Conservation (phyloP, 2,329 filamentous ascomycete species). For the Sporothrix dimorphospora region DNA sequence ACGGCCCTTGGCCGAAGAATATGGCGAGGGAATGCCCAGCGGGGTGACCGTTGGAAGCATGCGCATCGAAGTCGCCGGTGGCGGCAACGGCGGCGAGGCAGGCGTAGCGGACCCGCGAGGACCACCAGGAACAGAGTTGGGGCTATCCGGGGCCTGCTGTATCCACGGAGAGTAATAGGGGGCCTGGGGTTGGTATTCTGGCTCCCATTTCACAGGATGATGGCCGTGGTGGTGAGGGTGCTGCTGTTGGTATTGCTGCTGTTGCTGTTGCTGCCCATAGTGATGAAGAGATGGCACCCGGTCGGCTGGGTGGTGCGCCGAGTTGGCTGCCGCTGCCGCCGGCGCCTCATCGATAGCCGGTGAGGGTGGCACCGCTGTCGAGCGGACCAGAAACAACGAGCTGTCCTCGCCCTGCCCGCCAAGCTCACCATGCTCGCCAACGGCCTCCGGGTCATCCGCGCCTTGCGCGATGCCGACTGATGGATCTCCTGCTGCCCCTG, state of each 20-base stretch:
- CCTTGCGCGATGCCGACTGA: background rate
- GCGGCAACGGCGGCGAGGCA: background rate
- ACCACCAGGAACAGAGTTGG: background rate
- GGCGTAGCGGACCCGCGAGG: background rate
- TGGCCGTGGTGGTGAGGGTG: background rate
- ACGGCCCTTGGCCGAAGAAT: background rate
- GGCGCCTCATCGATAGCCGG: background rate
- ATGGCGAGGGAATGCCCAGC: conserved; percentile 12
- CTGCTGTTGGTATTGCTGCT: background rate
- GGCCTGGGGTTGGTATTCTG: conserved; percentile 9
- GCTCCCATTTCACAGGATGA: conserved; percentile 13
- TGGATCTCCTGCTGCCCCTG: background rate
- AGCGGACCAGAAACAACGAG: background rate
- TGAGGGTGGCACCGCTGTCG: background rate
- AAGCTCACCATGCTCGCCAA: background rate
- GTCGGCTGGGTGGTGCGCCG: background rate
- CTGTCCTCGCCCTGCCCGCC: background rate
- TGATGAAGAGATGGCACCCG: background rate
- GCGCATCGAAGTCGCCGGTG: background rate
- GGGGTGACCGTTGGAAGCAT: conserved; percentile 15
- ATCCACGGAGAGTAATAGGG: conserved; percentile 7
- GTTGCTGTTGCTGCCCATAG: conserved; percentile 5
- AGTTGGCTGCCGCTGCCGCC: background rate
- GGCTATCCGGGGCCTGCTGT: background rate
- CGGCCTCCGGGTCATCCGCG: background rate